phyloP scores from a whole-genome alignment of 805 yeast genomes.

The Monosporozyma siamensis region DNA sequence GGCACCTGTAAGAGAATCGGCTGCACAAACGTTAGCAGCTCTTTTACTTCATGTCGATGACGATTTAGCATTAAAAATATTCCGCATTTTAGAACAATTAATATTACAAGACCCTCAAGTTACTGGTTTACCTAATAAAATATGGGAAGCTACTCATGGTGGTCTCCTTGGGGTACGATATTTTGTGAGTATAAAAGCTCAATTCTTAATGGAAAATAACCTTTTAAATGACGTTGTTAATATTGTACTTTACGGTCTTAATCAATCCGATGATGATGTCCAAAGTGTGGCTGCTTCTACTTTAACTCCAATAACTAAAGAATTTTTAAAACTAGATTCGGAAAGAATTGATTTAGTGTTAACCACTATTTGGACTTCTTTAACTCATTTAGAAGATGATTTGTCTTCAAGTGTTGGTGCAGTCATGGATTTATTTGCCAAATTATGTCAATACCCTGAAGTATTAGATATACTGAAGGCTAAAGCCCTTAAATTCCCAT shows the following conservation, averaged over 20 bases:
- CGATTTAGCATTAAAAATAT: slow-evolving; percentile 49
- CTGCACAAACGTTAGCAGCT: slow-evolving; percentile 91
- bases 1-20: slow-evolving; percentile 95
- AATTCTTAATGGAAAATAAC: slow-evolving; percentile 49
- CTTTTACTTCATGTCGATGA: slow-evolving; percentile 60
- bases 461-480: slow-evolving; percentile 65
- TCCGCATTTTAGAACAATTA: slow-evolving; percentile 53
- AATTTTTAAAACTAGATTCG: slow-evolving; percentile 61
- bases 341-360: slow-evolving; percentile 38
- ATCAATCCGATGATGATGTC: slow-evolving; percentile 81
- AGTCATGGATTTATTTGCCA: slow-evolving; percentile 87
- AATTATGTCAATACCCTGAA: slow-evolving; percentile 70
- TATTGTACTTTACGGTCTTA: slow-evolving; percentile 81
- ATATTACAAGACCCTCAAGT: slow-evolving; percentile 49
- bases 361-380: slow-evolving; percentile 82
- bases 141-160: slow-evolving; percentile 98
- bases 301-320: slow-evolving; percentile 78
- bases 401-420: slow-evolving; percentile 91
- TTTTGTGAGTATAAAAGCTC: slow-evolving; percentile 82
- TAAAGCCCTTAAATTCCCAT: slow-evolving; percentile 42
- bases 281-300: slow-evolving; percentile 96
- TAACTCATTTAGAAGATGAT: slow-evolving; percentile 81
- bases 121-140: slow-evolving; percentile 35
- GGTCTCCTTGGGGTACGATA: slow-evolving; percentile 91
- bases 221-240: slow-evolving; percentile 62